Evolutionary conservation across 164 flowering plant genomes (phyloP).

Genomic region (Kingdonia uniflora): DNA sequence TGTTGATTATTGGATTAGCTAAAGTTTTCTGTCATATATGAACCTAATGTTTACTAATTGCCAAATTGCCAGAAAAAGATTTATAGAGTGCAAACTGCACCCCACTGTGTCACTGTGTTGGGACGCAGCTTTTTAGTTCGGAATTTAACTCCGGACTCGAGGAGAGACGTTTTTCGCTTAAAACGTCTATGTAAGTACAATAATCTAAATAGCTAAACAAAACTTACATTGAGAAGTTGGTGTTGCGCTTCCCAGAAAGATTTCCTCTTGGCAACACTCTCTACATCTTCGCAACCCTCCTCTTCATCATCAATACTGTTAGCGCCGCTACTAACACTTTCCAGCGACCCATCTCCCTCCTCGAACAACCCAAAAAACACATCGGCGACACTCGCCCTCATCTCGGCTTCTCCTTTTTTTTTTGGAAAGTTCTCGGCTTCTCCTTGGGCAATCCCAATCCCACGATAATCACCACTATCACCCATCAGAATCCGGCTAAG

Average conservation of each 20-base stretch:
- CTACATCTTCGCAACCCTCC: slow-evolving; percentile 9
- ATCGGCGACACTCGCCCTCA: slow-evolving; percentile 22
- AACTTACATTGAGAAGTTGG: slow-evolving; percentile 20
- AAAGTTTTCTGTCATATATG: no score
- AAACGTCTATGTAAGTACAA: no score
- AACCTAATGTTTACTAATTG: no score
- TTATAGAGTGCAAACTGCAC: no score
- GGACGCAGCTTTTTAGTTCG: no score
- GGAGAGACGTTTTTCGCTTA: no score
- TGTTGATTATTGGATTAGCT: no score
- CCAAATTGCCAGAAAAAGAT: no score
- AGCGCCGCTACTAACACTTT: slow-evolving; percentile 3
- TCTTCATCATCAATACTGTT: slow-evolving; percentile 1
- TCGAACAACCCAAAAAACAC: slow-evolving; percentile 40
- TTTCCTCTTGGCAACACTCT: slow-evolving; percentile 6
- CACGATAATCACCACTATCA: slow-evolving; percentile 5
- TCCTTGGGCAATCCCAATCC: no score
- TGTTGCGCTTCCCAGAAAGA: slow-evolving; percentile 22
- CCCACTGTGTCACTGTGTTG: no score
- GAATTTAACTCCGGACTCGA: no score
- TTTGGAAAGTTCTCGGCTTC: slow-evolving; percentile 16
- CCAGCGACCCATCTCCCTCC: slow-evolving; percentile 13
- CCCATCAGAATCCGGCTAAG: slow-evolving; percentile 14
- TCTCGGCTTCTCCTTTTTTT: slow-evolving; percentile 16
- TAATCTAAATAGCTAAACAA: background rate